Conservation (phyloP, 1,284 basidiomycete genomes). For the Coniferiporia sulphurascens region DNA sequence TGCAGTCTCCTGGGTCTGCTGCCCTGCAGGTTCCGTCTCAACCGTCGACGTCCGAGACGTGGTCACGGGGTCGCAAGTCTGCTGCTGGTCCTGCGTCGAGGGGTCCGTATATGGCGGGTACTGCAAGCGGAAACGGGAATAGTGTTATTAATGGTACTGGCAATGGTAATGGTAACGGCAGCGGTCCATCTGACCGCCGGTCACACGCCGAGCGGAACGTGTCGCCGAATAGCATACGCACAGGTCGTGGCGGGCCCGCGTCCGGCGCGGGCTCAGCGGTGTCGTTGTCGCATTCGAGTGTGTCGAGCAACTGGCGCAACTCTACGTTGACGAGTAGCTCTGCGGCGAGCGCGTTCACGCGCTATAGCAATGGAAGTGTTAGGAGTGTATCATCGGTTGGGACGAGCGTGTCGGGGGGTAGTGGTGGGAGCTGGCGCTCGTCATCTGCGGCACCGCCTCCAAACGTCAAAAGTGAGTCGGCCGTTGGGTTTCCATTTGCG, state of each 20-base stretch:
- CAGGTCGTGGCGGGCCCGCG: background rate
- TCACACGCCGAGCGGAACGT: slow-evolving; percentile 35
- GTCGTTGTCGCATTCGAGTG: slow-evolving; percentile 33
- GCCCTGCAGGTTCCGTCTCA: slow-evolving; percentile 17
- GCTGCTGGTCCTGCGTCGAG: background rate
- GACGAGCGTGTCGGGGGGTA: slow-evolving; percentile 57
- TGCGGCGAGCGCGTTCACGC: slow-evolving; percentile 65
- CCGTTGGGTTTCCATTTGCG: too few relatives aligned
- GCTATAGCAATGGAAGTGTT: slow-evolving; percentile 70
- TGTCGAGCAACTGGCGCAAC: slow-evolving; percentile 69
- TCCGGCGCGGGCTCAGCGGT: slow-evolving; percentile 22
- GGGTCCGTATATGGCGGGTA: too few relatives aligned
- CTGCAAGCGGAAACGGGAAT: background rate
- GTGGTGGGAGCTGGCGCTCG: slow-evolving; percentile 45
- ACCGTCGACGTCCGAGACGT: slow-evolving; percentile 26
- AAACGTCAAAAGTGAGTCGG: slow-evolving; percentile 72
- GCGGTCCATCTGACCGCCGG: slow-evolving; percentile 12
- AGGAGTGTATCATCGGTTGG: slow-evolving; percentile 72
- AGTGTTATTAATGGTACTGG: slow-evolving; percentile 11
- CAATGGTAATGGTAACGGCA: slow-evolving; percentile 9
- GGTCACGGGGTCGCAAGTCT: slow-evolving; percentile 21
- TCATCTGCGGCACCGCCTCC: slow-evolving; percentile 34
- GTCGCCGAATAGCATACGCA: slow-evolving; percentile 54
- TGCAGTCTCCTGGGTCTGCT: too few relatives aligned
- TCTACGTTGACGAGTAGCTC: slow-evolving; percentile 64